Base-by-base conservation (phyloP, 805 yeast genomes). In the Candida alai region DNA sequence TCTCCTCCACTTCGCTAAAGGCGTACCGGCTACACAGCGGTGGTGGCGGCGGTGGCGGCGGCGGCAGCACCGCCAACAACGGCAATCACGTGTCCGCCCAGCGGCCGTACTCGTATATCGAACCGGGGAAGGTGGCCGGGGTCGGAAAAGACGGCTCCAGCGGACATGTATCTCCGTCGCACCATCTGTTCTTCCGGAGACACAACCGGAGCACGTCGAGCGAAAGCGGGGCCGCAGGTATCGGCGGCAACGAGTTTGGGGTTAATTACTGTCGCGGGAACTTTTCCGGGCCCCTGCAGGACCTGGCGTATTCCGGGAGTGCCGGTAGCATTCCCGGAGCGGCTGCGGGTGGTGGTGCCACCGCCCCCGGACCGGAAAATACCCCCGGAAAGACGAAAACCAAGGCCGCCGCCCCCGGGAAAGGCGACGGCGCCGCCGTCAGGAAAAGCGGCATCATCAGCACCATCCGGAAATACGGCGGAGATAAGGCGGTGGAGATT, bases 151-250 rank as follows among this genome's bases (percentile, higher is more conserved):
- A 14, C 9, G 17, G 11, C 4, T 24, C 40, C 6, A 23, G 41
- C 6, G 52, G 54, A 22, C 54, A 53, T n/a, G 37, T 48, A 2
- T 37, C 51, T 4, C 32, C 46, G 7, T 35, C 45, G 11, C 54
- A 45, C 34, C 60, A 60, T 24, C 72, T 73, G 18, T 68, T 81
- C 34, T 80, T 81, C 59, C 65, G 83, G 43, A 72, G 79, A 41
- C 86, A 80, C 46, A 69, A 73, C 30, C 70, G 84, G 37, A 71
- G 81, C n/a, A 73, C 70, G 31, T 43, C 48, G 10, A 44, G 35
- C 28, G 43, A 45, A n/a, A n/a, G n/a, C n/a, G n/a, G n/a, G n/a
- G n/a, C n/a, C n/a, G n/a, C n/a, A n/a, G n/a, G n/a, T n/a, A n/a
- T n/a, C n/a, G n/a, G n/a, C n/a, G n/a, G n/a, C n/a, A n/a, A n/a